Conservation (phyloP, 495 filamentous ascomycete species). For the Cetradonia linearis region DNA sequence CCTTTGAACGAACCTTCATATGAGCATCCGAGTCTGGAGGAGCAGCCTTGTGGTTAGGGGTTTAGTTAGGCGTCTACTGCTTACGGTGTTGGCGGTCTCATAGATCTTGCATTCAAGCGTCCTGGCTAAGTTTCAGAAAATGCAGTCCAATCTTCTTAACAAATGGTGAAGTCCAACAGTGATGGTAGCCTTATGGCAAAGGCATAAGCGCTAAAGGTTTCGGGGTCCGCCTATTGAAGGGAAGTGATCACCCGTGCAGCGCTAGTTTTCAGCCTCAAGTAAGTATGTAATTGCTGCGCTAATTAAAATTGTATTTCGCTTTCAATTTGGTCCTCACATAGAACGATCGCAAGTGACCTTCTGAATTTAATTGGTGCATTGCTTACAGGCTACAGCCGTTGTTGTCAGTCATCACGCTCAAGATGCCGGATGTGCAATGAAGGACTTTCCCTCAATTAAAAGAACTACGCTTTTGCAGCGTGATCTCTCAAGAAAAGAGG, state of each 20-base stretch:
- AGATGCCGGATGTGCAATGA: no score
- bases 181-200: neutral
- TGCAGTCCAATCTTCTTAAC: neutral
- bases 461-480: no score
- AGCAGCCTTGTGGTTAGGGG: neutral
- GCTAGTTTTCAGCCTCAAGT: no score
- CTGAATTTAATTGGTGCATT: no score
- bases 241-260: neutral
- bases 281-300: no score
- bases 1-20: neutral
- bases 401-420: no score
- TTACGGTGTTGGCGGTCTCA: neutral
- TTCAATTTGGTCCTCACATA: no score
- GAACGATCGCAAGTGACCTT: no score
- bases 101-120: constrained; percentile 4
- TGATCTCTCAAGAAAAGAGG: no score
- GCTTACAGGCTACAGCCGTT: no score
- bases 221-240: neutral
- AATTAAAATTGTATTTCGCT: no score
- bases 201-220: neutral
- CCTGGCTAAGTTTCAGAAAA: neutral
- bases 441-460: no score
- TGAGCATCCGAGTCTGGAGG: neutral
- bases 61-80: neutral
- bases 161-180: neutral